Evolutionary conservation across 352 stramenopile species (phyloP).

Genomic region (Globisporangium carolinianum): DNA sequence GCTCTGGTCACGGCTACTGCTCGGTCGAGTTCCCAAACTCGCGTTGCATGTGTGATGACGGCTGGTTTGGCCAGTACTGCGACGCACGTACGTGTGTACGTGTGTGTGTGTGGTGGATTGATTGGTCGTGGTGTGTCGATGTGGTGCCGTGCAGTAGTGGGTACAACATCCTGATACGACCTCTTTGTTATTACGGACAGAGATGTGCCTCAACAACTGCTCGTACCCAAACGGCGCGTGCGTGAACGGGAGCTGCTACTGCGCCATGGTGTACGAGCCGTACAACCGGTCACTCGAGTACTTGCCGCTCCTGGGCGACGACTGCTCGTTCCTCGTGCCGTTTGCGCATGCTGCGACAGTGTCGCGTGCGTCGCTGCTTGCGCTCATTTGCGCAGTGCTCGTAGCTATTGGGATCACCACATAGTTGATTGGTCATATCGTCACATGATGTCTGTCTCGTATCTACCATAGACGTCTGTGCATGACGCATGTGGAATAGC

Average conservation of each 20-base stretch:
- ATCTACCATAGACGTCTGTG: not conserved
- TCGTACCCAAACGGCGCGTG: conserved; percentile 94
- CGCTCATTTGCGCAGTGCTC: not conserved
- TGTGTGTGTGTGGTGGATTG: not conserved
- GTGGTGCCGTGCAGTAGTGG: not conserved
- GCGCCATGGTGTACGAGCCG: conserved; percentile 88
- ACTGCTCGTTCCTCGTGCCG: conserved; percentile 77
- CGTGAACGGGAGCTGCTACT: conserved; percentile 88
- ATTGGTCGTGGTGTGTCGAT: not conserved
- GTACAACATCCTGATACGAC: conserved; percentile 2
- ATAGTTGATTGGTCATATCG: not conserved
- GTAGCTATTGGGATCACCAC: conserved; percentile 6
- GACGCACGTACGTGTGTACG: conserved; percentile 47
- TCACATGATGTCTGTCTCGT: not conserved
- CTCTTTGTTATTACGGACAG: conserved; percentile 9
- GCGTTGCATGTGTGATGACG: conserved; percentile 92
- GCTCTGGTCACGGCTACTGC: conserved; percentile 92
- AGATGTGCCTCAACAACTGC: conserved; percentile 96
- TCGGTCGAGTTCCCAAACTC: conserved; percentile 94
- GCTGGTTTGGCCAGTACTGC: conserved; percentile 94
- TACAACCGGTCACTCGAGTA: conserved; percentile 92
- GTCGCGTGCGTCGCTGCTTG: conserved; percentile 2
- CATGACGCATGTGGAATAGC: too few species aligned
- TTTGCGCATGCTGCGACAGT: conserved; percentile 32
- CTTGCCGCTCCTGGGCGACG: conserved; percentile 70